Evolutionary conservation across 495 filamentous ascomycete genomes (phyloP), one percentile per base, ranked within the genome.

Genomic region (Aspergillus steynii): DNA sequence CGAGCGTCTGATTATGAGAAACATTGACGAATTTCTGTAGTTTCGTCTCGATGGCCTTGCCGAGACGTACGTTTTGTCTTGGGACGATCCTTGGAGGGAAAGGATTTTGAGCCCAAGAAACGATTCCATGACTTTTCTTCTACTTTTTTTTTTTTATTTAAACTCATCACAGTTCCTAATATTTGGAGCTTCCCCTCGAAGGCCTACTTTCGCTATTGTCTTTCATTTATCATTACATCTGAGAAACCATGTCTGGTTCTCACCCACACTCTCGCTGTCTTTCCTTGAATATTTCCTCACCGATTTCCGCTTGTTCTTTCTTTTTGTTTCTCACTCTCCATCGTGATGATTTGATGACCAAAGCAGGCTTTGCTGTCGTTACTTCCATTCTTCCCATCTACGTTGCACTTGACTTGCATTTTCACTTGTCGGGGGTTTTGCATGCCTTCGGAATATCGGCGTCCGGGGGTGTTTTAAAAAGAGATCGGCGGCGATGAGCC

Each of bases 11-110:
- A 82, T 83, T 57, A 79, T 81, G 73, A 78, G 81, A 70, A 83
- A 72, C 62, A 83, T 83, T 65, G 80, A 81, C 65, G 81, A 83
- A 67, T 77, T 83, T 68, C 65, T 81, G 55, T 81, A 73, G 77
- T 71, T 62, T 50, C 27, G n/a, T 48, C 53, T 49, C 53, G 50
- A 59, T 53, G 20, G 20, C 20, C 20, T 63, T 25, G 61, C 28
- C 37, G 42, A 50, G 63, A 62, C 26, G 46, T 20, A 26, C 29
- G 59, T 52, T 50, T 34, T 49, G 20, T 50, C 9, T 29, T 52
- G 12, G 27, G 20, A 20, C 20, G 20, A 20, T 20, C 20, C 20
- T 20, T 20, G 20, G 20, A 20, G 20, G 20, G 20, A 20, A 20
- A 20, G 20, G 20, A 20, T 20, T 20, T 55, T 45, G 53, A 12